Evolutionary conservation across 2,329 filamentous ascomycete genomes (phyloP), one percentile per base, ranked within the genome.

Genomic region (Alternaria tenuissima): DNA sequence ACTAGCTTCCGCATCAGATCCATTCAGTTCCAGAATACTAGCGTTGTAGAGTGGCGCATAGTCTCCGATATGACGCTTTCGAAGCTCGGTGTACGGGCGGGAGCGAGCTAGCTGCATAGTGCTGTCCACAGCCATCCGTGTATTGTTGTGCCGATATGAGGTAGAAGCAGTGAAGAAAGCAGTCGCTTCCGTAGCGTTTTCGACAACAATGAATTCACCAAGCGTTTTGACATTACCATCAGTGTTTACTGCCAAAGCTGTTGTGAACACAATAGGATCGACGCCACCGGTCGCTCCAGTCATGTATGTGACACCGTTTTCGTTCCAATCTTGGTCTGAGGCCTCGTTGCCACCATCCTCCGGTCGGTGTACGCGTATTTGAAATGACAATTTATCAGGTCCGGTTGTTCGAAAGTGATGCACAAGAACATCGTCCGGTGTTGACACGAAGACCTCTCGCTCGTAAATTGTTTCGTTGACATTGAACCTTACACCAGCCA

Each of bases 111-210:
- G 26, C 16, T 62, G 24, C 5, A 70, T 72, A 42, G 74, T 66
- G 1, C 30, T n/a, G 7, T 71, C 32, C 39, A 80, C 75, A 36
- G 65, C 63, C 20, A 55, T 18, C 32, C 70, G 73, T 6, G 69
- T 71, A 7, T 77, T 69, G 12, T 44, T 62, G 36, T 72, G 57
- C 26, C 81, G 78, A 54, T 78, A 83, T 0, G 75, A 76, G 2
- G 81, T 81, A 28, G 80, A 76, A 2, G 79, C 79, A 6, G 78
- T 77, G 54, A 83, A 68, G 6, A 76, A 62, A 1, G 83, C 67
- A 0, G 79, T 68, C 18, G 78, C 72, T 26, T 78, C 68, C 12
- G 70, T 74, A 3, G 80, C 74, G 18, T 73, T 78, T 70, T 59
- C 51, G 16, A 59, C 43, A 34, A 59, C 28, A 38, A 59, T 55